Conservation (phyloP, 441 rosid genomes). For the Eugenia klotzschiana region DNA sequence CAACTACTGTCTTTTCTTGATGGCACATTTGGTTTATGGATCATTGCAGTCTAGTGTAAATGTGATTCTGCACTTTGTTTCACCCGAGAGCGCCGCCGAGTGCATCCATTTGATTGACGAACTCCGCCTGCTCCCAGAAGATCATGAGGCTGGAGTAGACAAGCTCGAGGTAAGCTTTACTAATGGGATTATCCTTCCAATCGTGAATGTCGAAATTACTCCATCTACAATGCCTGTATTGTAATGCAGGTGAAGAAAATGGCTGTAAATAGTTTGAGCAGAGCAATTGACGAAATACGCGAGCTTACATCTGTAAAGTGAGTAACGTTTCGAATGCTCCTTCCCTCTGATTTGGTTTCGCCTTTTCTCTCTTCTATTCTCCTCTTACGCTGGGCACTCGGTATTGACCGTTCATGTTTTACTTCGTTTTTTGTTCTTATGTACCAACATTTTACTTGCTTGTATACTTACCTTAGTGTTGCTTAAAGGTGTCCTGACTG, state of each 20-base stretch:
- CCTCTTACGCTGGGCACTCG: not conserved
- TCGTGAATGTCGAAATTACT: not conserved
- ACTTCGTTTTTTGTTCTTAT: not conserved
- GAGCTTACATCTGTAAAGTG: conserved; percentile 53
- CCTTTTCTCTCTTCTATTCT: not conserved
- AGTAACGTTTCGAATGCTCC: conserved; percentile 9
- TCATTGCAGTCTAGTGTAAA: conserved; percentile 75
- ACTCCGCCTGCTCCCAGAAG: conserved; percentile 55
- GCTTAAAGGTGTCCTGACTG: not conserved
- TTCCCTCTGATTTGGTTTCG: not conserved
- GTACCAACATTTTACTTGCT: not conserved
- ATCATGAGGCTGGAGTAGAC: conserved; percentile 52
- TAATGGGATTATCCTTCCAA: not conserved
- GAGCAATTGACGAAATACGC: conserved; percentile 65
- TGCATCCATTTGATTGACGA: conserved; percentile 57
- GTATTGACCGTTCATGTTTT: not conserved
- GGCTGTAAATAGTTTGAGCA: conserved; percentile 51
- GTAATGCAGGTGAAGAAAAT: conserved; percentile 67
- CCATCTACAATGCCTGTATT: not conserved
- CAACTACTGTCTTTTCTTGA: not conserved
- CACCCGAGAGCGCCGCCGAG: conserved; percentile 65
- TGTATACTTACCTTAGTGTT: not conserved
- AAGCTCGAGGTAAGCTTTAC: conserved; percentile 49
- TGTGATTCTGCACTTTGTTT: conserved; percentile 75
- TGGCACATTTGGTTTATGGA: conserved; percentile 2